phyloP scores from a whole-genome alignment of 371 early-diverging fungal species.

The Mortierella polycephala region DNA sequence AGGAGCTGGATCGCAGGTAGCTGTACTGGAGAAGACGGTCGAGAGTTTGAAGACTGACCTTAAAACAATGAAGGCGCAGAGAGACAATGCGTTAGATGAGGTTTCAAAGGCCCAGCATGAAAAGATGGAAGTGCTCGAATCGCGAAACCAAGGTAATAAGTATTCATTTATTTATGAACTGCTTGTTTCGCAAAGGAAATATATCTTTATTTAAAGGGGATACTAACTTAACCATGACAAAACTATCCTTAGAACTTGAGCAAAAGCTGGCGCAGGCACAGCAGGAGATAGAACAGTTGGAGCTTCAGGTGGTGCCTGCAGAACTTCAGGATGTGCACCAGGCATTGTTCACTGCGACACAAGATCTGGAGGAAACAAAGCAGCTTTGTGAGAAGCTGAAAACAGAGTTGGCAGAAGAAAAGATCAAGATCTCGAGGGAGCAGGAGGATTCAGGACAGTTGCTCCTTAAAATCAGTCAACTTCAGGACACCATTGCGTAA shows the following conservation, averaged over 20 bases:
- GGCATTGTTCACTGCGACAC: conserved; percentile 34
- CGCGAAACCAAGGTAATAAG: conserved; percentile 24
- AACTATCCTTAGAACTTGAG: conserved; percentile 18
- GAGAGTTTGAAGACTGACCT: conserved; percentile 19
- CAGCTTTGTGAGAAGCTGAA: conserved; percentile 5
- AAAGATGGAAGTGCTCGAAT: conserved; percentile 10
- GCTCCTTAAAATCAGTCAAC: conserved; percentile 40
- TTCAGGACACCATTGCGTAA: conserved; percentile 48
- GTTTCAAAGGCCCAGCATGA: neutral
- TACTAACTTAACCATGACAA: no score
- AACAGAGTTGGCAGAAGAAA: conserved; percentile 30
- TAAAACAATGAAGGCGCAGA: neutral
- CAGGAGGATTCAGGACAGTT: conserved; percentile 46
- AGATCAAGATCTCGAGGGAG: conserved; percentile 27
- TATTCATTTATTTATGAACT: neutral
- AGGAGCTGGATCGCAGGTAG: neutral
- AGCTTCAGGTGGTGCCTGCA: conserved; percentile 36
- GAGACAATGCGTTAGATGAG: conserved; percentile 11
- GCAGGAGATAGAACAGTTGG: conserved; percentile 43
- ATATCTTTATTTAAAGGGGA: no score
- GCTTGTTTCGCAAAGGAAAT: no score
- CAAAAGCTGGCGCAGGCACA: conserved; percentile 31
- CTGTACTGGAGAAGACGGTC: conserved; percentile 7
- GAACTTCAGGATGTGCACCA: conserved; percentile 51
- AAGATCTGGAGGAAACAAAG: conserved; percentile 35